Evolutionary conservation across 2,329 filamentous ascomycete genomes (phyloP), one percentile per base, ranked within the genome.

Genomic region (Chaetomiaceae sp.): DNA sequence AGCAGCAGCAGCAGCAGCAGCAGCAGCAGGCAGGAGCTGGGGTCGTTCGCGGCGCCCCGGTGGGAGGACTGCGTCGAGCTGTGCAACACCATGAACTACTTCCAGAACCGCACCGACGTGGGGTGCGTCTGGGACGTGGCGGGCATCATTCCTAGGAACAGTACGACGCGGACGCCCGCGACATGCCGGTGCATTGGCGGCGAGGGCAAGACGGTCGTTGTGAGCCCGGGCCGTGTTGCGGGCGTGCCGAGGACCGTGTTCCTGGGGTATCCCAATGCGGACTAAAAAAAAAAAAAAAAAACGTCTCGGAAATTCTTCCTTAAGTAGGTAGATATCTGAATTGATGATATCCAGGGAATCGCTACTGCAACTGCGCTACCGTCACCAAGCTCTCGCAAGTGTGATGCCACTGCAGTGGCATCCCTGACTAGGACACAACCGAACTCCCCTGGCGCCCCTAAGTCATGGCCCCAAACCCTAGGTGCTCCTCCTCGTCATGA

Each of bases 61-160:
- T 49, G 17, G 25, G 37, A 49, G 27, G 37, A 42, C 9, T 49
- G 47, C 29, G 19, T 42, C 27, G 27, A 1, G 11, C 37, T 49
- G 7, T 49, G 47, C 37, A 49, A 49, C 47, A 49, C 27, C 12
- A 49, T 49, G 47, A 49, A 49, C 37, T 42, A 49, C 37, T 49
- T 49, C 37, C 47, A 49, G 37, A 17, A n/a, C 8, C 47, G 47
- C 19, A 15, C 19, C 27, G 47, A 49, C 20, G 25, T 49, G 8
- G 47, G 37, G 14, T 49, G 47, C 38, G 33, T 27, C n/a, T 49
- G 37, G 47, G 42, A 49, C 15, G 47, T 49, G 12, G 17, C 14
- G 27, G 47, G 37, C 25, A 49, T 37, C n/a, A 29, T 37, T n/a
- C n/a, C n/a, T n/a, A n/a, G n/a, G n/a, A n/a, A n/a, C n/a, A n/a